Conservation (phyloP, 352 stramenopile genomes). For the Globisporangium sylvaticum region DNA sequence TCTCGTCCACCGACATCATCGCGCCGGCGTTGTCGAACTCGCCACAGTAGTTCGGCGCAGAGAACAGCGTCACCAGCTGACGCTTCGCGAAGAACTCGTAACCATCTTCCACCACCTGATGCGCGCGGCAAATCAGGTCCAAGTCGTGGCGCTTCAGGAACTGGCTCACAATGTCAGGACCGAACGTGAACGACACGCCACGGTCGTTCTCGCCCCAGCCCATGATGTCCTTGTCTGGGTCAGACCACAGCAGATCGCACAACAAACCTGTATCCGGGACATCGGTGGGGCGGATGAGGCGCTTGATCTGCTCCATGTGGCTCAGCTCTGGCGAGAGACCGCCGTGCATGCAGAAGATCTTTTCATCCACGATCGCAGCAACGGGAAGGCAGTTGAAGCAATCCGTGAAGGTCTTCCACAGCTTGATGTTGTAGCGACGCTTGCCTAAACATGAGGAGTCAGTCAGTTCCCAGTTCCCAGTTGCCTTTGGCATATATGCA, state of each 20-base stretch:
- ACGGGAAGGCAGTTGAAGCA: slow-evolving; percentile 93
- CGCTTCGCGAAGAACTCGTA: slow-evolving; percentile 99
- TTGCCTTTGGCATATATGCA: too few species aligned
- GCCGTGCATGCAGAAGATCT: slow-evolving; percentile 99
- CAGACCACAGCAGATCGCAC: slow-evolving; percentile 98
- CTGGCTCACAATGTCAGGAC: slow-evolving; percentile 96
- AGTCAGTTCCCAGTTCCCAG: background rate
- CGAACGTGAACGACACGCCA: slow-evolving; percentile 97
- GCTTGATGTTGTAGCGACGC: slow-evolving; percentile 94
- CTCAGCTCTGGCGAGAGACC: slow-evolving; percentile 94
- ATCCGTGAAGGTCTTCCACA: slow-evolving; percentile 98
- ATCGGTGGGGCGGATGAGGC: slow-evolving; percentile 90
- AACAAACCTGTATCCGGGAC: slow-evolving; percentile 93
- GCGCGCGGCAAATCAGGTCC: slow-evolving; percentile 96
- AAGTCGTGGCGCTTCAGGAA: slow-evolving; percentile 97
- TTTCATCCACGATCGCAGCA: slow-evolving; percentile 98
- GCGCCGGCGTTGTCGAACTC: slow-evolving; percentile 99
- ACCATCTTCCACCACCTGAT: slow-evolving; percentile 96
- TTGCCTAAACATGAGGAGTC: slow-evolving; percentile 42
- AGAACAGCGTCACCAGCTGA: slow-evolving; percentile 99
- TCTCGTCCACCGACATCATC: slow-evolving; percentile 38
- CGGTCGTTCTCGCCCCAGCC: slow-evolving; percentile 98
- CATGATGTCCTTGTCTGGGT: slow-evolving; percentile 98
- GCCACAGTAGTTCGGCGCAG: slow-evolving; percentile 99
- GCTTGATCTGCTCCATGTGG: slow-evolving; percentile 92